Base-by-base conservation (phyloP, 768 basidiomycete genomes). In the Strobilomyces echinocephalus region DNA sequence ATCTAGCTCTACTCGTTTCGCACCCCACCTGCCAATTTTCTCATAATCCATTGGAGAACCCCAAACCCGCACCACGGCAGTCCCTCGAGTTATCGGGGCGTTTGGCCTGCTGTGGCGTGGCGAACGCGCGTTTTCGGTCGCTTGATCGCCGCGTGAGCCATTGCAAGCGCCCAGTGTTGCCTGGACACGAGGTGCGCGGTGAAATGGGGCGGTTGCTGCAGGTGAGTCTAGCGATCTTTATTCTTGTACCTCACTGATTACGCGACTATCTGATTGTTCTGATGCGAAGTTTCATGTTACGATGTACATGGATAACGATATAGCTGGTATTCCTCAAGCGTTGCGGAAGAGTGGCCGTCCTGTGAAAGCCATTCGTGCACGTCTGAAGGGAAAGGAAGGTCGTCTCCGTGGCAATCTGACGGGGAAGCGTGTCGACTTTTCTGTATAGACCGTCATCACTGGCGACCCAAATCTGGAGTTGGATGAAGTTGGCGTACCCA, bases 291-390 rank as follows among this genome's bases (percentile, higher is more conserved):
- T 95, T 69, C 97, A 99, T 66, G 94, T 97, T 55, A 95, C 97
- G 3, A 98, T 97, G 0, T 99, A 98, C 68, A 99, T 99, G 95
- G 97, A 99, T 67, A 99, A 99, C 66, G 95, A 98, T 66, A 95
- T 98, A 53, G 94, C 97, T 33, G 97, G 97, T 42, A 91, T 97
- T 34, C 97, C 97, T 2, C 95, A 97, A 65, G 94, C 97, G 2
- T 74, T 95, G 60, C 97, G 98, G 65, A 98, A 98, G 72, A 95
- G 92, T 39, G 97, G 97, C 30, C 83, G 97, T 54, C 95, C 97
- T 26, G 89, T 99, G 55, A 99, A 99, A 72, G 95, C 97, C 34
- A 97, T 99, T 63, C 92, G 97, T 53, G 94, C 95, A 5, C 87
- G 97, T 41, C 80, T 99, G 51, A 99, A 99, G 79, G 97, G 97